Conservation (phyloP, 2,329 filamentous ascomycete species). For the Trichophyton benhamiae region DNA sequence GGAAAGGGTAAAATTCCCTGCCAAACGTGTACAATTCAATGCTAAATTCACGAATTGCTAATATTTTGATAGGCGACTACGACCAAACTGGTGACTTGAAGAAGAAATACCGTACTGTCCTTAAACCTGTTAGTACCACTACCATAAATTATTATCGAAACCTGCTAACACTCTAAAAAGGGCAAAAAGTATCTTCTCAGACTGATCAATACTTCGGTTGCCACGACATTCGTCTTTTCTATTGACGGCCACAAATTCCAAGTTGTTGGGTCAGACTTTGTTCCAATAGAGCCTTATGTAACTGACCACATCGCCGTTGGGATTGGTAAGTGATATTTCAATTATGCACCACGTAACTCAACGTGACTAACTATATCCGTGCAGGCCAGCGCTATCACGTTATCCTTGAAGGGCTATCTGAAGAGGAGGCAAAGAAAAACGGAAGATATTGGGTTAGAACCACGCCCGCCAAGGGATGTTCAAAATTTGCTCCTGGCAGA, state of each 20-base stretch:
- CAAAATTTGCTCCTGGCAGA: constrained; percentile 22
- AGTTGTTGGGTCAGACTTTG: constrained; percentile 47
- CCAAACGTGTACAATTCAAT: not conserved
- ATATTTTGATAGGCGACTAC: not conserved
- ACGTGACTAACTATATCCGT: not conserved
- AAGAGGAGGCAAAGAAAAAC: constrained; percentile 16
- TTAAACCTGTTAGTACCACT: constrained; percentile 3
- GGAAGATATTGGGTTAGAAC: constrained; percentile 33
- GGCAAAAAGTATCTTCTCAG: constrained; percentile 25
- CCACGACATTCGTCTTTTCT: constrained; percentile 41
- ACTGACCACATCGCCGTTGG: constrained; percentile 36
- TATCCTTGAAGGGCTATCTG: constrained; percentile 17
- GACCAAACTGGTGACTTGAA: constrained; percentile 4
- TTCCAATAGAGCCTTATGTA: constrained; percentile 45
- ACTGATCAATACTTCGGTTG: constrained; percentile 32
- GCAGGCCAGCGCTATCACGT: constrained; percentile 31
- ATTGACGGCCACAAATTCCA: constrained; percentile 44
- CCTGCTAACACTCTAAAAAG: not conserved
- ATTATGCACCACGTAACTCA: not conserved
- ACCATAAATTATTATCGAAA: not conserved
- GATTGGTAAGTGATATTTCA: constrained; percentile 25
- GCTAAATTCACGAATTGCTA: not conserved
- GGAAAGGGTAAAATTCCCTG: constrained; percentile 13
- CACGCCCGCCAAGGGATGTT: constrained; percentile 33
- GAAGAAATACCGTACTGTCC: not conserved